Evolutionary conservation across 2,329 filamentous ascomycete genomes (phyloP).

Genomic region (Proliferodiscus dingleyae): DNA sequence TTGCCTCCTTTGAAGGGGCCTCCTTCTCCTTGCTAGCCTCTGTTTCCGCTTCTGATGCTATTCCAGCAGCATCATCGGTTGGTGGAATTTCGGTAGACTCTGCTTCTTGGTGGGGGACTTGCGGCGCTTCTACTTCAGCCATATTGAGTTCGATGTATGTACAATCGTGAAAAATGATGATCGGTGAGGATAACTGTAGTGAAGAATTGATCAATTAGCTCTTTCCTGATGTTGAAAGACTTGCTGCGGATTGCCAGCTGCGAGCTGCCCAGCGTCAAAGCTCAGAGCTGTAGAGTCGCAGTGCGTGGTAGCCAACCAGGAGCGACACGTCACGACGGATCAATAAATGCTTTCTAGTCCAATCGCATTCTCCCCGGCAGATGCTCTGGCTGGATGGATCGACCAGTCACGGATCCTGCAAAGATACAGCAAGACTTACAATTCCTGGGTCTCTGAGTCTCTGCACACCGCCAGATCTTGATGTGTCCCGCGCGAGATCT

Average conservation of each 20-base stretch:
- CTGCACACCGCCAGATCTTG: too few relatives aligned
- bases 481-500: too few relatives aligned
- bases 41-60: conserved; percentile 25
- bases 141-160: conserved; percentile 19
- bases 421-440: neutral
- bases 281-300: conserved; percentile 11
- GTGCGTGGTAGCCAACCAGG: conserved; percentile 11
- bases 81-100: conserved; percentile 19
- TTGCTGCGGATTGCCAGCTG: neutral
- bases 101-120: conserved; percentile 21
- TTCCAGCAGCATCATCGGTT: conserved; percentile 23
- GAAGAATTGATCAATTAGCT: conserved; percentile 12
- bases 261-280: conserved; percentile 7
- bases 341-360: neutral
- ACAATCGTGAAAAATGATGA: neutral
- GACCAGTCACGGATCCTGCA: neutral
- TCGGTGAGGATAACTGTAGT: conserved; percentile 2
- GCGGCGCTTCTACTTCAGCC: conserved; percentile 26
- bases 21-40: conserved; percentile 30
- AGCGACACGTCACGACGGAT: conserved; percentile 24
- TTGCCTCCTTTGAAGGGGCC: conserved; percentile 25
- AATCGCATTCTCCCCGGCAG: neutral
- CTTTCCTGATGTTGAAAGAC: neutral
- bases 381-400: neutral
- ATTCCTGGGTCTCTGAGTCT: neutral